These are phyloP conservation scores for Rutstroemia sp. DNA, from an alignment of 2,329 filamentous ascomycete genomes.

Conservation along the genomic window DNA sequence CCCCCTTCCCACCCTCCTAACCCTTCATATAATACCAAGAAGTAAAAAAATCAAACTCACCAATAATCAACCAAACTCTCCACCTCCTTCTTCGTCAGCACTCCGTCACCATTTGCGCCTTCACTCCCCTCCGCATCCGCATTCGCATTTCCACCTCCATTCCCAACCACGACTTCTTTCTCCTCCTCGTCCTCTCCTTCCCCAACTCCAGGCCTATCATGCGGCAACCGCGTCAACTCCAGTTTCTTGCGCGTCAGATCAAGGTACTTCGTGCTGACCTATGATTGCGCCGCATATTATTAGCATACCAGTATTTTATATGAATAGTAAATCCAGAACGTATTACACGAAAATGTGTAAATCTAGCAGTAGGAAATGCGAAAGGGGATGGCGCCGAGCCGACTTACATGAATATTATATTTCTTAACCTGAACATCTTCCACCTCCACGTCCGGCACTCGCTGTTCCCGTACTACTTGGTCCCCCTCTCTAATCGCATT, in stretches of 20 bases:
- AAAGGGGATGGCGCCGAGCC: not conserved
- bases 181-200: not conserved
- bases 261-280: constrained; percentile 62
- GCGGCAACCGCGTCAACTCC: constrained; percentile 57
- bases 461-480: not conserved
- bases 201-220: constrained; percentile 34
- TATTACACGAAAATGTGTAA: too few relatives aligned
- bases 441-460: not conserved
- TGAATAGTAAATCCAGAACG: too few relatives aligned
- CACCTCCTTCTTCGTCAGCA: constrained; percentile 47
- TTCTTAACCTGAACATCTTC: constrained; percentile 39
- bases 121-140: constrained; percentile 27
- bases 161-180: not conserved
- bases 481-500: not conserved
- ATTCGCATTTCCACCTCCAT: not conserved
- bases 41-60: constrained; percentile 31
- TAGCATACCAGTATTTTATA: too few relatives aligned
- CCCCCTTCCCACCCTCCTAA: not conserved
- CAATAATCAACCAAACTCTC: constrained; percentile 61
- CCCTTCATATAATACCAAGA: not conserved
- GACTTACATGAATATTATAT: constrained; percentile 51
- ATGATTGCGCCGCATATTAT: not conserved
- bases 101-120: constrained; percentile 43
- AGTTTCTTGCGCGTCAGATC: constrained; percentile 61
- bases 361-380: not conserved